Evolutionary conservation across 1,284 basidiomycete species (phyloP), one percentile per base, ranked within the genome.

Genomic region (Calocybe gambosa): DNA sequence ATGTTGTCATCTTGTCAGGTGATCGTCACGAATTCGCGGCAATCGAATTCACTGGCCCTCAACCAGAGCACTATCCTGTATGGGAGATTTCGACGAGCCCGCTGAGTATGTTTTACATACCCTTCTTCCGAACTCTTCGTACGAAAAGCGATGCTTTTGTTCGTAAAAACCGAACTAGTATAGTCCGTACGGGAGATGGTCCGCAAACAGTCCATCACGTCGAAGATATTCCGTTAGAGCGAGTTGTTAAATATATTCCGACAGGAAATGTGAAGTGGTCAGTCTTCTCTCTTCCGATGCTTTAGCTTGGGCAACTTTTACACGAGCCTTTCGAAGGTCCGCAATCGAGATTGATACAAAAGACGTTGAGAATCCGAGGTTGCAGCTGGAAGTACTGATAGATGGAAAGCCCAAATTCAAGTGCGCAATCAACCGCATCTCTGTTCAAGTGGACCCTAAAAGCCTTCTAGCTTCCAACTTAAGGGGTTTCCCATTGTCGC

Each of bases 1-100:
- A 91, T 58, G 76, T 85, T 25, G 68, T 86, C 54, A 61, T 89
- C 37, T 65, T 85, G 35, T 80, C 77, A 0, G 81, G 82, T 5
- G 88, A 90, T 60, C 74, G 87, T 7, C 89, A 91, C 63, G 87
- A 91, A 62, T 90, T 89, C 60, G 87, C 87, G 2, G 78, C 78
- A 1, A 74, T 89, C 58, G 77, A 82, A 62, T 82, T 77, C 60
- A 71, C 69, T 44, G 62, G 70, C 16, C 67, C 71, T 6, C 50
- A 56, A 29, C 48, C 55, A 9, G 66, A 69, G 6, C 50, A 56
- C 12, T 61, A 69, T 49, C 53, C 64, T 1, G 60, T 73, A 34
- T 55, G 59, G 33, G 73, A 74, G 35, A 62, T 73, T 35, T 74
- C 71, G 3, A 72, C 73, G 4, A 73, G 82, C 52, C 88, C 88